Evolutionary conservation across 2,329 filamentous ascomycete species (phyloP), one percentile per base, ranked within the genome.

Genomic region (Monosporascus sp.): DNA sequence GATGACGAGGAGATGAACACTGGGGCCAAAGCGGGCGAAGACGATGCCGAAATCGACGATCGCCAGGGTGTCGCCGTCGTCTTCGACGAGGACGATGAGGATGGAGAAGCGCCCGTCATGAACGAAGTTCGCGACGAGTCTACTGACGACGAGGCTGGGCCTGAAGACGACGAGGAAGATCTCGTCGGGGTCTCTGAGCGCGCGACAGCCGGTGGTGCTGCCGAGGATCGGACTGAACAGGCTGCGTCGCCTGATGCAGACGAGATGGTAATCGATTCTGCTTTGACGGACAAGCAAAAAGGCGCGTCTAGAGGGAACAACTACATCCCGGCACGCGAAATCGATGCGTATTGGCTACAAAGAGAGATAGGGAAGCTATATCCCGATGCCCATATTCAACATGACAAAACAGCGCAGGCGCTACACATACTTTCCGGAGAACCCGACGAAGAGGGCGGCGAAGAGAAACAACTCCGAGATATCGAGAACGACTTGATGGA

Each of bases 401-500:
- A 96, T 64, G 90, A 94, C 67, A 97, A 97, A 74, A 94, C 94
- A 6, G 83, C 86, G 59, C 82, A 90, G 60, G 92, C 91, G 0
- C 78, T 99, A 51, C 83, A 86, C 37, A 91, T 95, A 47, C 80
- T 99, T 51, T 88, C 89, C 31, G 91, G 89, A 45, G 80, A 87
- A 57, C 80, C 85, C 3, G 87, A 85, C 22, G 82, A 85, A 62
- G 70, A 72, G 49, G 86, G 88, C 51, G 91, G 88, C 17, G 86
- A 93, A 54, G 90, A 95, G 64, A 92, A 89, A 69, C 81, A 89
- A 15, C 77, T 97, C 31, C 86, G 93, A 63, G 93, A 99, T 65
- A 92, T 97, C 52, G 94, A 99, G 66, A 99, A 99, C 70, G 94
- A 99, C 57, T 78, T 99, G 53, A 97, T 97, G 89, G 94, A 97